Base-by-base conservation (phyloP, 2,329 filamentous ascomycete genomes). In the Mariannaea elegans region DNA sequence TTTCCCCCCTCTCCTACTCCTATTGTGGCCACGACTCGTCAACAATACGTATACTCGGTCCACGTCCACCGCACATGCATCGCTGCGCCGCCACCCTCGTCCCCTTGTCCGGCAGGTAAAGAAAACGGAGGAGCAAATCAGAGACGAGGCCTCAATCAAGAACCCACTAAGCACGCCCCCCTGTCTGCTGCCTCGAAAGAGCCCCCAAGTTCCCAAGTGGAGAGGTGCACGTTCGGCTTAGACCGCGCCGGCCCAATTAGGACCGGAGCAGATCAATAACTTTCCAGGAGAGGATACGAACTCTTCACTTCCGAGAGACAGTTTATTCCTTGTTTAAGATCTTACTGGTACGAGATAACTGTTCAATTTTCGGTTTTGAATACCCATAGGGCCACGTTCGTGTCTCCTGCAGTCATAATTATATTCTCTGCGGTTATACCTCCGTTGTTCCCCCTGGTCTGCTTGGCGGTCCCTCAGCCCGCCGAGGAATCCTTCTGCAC, bases 231-330 rank as follows among this genome's bases (percentile, higher is more conserved):
- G 21, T 24, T 12, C 32, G 24, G 34, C 48, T 32, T 51, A 47
- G 56, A 42, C 55, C 55, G 48, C 56, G 38, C 48, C 48, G 27
- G 27, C 48, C 55, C 48, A 58, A 52, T 52, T 52, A 42, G 32
- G 55, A 36, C 47, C 46, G 38, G 14, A 18, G 32, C 51, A 46
- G 45, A 48, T 32, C 36, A 45, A 52, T 32, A 52, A 29, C 42
- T 39, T n/a, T 32, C 41, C 41, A 52, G 13, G 47, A 16, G 16
- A 51, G 47, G 41, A 52, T 52, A 51, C 47, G 41, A 52, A 52
- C 41, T 34, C 41, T 39, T 32, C 16, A 38, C 21, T 7, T 21
- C n/a, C n/a, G n/a, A n/a, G n/a, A n/a, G n/a, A n/a, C n/a, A 5
- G 5, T 36, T 36, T 36, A 8, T 36, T 36, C 7, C 13, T n/a